Conservation (phyloP, 2,329 filamentous ascomycete genomes). For the Penicillium sp. region DNA sequence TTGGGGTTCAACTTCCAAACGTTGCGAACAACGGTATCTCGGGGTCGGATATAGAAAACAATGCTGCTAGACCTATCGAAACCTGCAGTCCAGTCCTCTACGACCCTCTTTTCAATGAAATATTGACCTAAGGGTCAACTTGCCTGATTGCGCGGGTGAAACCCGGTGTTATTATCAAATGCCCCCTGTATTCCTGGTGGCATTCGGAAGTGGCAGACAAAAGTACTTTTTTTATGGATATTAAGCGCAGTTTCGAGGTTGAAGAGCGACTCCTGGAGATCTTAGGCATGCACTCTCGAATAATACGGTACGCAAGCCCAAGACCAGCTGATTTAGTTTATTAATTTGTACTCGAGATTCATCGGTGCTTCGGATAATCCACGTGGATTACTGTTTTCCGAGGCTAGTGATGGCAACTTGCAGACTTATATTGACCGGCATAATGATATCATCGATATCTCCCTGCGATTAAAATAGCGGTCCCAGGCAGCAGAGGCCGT, state of each 20-base stretch:
- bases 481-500: slow-evolving; percentile 31
- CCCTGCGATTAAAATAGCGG: slow-evolving; percentile 27
- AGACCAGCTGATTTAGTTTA: not conserved
- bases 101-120: slow-evolving; percentile 3
- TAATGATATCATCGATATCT: slow-evolving; percentile 18
- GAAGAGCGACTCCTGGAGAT: slow-evolving; percentile 3
- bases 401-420: slow-evolving; percentile 26
- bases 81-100: slow-evolving; percentile 3
- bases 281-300: not conserved
- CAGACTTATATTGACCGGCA: slow-evolving; percentile 17
- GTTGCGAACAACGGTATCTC: too few species aligned
- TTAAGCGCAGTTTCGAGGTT: slow-evolving; percentile 9
- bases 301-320: not conserved
- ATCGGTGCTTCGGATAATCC: not conserved
- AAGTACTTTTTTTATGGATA: slow-evolving; percentile 1
- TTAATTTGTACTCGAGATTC: not conserved
- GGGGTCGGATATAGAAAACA: too few species aligned
- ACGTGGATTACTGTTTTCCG: slow-evolving; percentile 13
- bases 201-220: not conserved
- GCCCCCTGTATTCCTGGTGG: slow-evolving; percentile 5
- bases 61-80: too few species aligned
- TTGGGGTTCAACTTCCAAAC: too few species aligned
- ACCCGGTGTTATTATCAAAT: slow-evolving; percentile 7
- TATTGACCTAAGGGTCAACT: slow-evolving; percentile 5
- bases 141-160: slow-evolving; percentile 3